A percentile compares a stretch with the other conserved stretches of the same genome.
phyloP scores from a whole-genome alignment of 305 asterid genomes.

The Solanum aculeatissimum region DNA sequence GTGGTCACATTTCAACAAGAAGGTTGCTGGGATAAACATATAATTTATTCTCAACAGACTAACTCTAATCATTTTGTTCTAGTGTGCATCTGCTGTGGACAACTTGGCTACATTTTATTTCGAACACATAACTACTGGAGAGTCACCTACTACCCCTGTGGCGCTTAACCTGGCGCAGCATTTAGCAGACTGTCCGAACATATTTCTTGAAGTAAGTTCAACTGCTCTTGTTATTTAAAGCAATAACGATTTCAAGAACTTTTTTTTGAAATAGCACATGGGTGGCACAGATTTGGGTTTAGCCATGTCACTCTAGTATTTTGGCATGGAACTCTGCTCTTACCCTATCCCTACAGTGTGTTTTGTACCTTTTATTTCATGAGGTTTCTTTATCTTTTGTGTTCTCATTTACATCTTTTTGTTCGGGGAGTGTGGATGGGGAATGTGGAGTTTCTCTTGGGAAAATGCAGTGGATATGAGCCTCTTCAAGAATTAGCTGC shows the following conservation, averaged over 20 bases:
- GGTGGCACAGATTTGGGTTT: background rate
- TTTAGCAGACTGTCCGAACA: slow-evolving; percentile 67
- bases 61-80: slow-evolving; percentile 7
- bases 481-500: background rate
- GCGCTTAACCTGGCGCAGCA: slow-evolving; percentile 75
- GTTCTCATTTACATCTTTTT: background rate
- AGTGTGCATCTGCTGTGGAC: slow-evolving; percentile 94
- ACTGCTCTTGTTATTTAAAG: background rate
- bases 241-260: background rate
- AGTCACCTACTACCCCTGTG: slow-evolving; percentile 59
- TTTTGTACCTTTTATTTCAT: background rate
- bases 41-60: background rate
- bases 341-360: background rate
- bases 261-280: background rate
- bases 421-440: background rate
- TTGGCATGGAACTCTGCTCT: background rate
- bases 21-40: background rate
- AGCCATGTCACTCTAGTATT: background rate
- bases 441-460: background rate
- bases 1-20: background rate
- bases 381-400: background rate
- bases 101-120: slow-evolving; percentile 85
- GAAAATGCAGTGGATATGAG: background rate
- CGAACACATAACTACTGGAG: slow-evolving; percentile 73
- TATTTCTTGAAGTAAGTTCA: slow-evolving; percentile 74